Conservation (phyloP, 2,329 filamentous ascomycete species). For the Fusarium siculi region DNA sequence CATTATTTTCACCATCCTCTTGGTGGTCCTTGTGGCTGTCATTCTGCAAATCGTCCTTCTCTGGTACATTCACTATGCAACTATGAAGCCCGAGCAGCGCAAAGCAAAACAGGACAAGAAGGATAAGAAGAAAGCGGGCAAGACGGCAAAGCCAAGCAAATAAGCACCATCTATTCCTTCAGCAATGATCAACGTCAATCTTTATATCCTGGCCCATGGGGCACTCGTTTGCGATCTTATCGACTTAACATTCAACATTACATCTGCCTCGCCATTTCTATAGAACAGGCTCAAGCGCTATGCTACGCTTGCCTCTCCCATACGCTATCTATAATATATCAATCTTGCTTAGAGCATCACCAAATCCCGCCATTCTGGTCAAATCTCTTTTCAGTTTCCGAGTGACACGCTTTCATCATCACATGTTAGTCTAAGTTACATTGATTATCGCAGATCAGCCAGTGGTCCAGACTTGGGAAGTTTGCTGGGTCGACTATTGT, state of each 20-base stretch:
- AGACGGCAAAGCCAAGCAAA: conserved; percentile 29
- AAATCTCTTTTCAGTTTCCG: not conserved
- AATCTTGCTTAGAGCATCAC: conserved; percentile 1
- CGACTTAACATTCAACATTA: not conserved
- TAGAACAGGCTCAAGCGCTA: not conserved
- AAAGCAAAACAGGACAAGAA: conserved; percentile 61
- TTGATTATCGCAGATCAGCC: conserved; percentile 13
- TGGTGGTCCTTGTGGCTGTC: conserved; percentile 63
- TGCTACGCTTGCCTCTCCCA: conserved; percentile 8
- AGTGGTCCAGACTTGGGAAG: conserved; percentile 35
- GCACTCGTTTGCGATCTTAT: not conserved
- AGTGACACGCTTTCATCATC: not conserved
- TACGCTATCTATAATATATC: conserved; percentile 23
- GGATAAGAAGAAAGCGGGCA: conserved; percentile 55
- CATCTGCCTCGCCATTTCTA: not conserved
- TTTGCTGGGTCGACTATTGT: conserved; percentile 1
- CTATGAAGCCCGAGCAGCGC: conserved; percentile 69
- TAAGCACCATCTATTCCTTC: not conserved
- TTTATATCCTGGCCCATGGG: not conserved
- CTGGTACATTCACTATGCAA: conserved; percentile 70
- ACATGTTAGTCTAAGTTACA: not conserved
- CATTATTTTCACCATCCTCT: conserved; percentile 65
- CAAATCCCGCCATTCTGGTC: not conserved
- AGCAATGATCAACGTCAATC: not conserved
- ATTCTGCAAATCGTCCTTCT: conserved; percentile 59